These are phyloP conservation scores for Pichia cactophila DNA, from an alignment of 1,139 yeast species.

Conservation along the genomic window DNA sequence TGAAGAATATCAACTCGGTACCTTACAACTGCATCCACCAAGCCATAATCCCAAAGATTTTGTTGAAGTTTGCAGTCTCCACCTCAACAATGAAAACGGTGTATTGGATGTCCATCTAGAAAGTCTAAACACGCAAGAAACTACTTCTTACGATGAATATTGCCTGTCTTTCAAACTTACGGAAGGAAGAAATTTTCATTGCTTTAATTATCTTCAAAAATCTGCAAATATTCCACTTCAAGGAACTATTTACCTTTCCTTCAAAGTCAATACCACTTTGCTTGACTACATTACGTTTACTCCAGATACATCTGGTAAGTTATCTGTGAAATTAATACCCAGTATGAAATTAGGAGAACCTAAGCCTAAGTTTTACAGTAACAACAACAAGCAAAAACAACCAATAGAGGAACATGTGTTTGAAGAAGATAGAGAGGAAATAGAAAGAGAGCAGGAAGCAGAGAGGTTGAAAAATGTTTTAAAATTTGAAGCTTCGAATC, in stretches of 20 bases:
- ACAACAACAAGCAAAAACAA: background rate
- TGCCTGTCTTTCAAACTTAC: background rate
- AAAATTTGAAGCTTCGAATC: background rate
- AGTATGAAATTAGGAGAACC: slow-evolving; percentile 1
- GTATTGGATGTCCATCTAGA: background rate
- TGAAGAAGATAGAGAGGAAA: background rate
- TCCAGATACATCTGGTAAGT: background rate
- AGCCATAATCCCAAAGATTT: background rate
- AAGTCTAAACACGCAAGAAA: background rate
- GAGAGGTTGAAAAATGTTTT: background rate
- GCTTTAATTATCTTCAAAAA: background rate
- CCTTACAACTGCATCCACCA: background rate
- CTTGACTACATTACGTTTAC: background rate
- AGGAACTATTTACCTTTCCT: background rate
- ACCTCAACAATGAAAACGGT: background rate
- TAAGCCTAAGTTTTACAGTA: background rate
- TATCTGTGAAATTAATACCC: background rate
- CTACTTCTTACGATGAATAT: background rate
- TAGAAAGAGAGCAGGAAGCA: background rate
- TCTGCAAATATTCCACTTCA: background rate
- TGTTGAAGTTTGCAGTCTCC: background rate
- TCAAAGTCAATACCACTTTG: background rate
- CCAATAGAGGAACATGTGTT: background rate
- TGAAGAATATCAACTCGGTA: background rate
- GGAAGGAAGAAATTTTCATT: background rate